Evolutionary conservation across 371 early-diverging fungal species (phyloP).

Genomic region (Vavraia culicis): DNA sequence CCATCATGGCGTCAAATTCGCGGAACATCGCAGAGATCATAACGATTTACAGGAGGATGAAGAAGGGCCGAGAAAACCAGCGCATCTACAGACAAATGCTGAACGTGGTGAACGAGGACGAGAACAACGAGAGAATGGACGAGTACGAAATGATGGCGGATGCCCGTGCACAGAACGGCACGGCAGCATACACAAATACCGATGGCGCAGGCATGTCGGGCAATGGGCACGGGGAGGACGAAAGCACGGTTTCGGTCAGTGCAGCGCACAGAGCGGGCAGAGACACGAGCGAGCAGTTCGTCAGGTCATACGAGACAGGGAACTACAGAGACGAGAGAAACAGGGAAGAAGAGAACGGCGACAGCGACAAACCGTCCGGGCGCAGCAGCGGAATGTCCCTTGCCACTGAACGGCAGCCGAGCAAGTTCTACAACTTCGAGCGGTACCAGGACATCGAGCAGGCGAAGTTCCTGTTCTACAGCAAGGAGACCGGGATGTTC

Average conservation of each 20-base stretch:
- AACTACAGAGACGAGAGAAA: conserved; percentile 5
- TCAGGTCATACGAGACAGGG: conserved; percentile 3
- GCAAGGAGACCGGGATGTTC: conserved; percentile 18
- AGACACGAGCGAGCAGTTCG: no score
- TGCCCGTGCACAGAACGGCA: no score
- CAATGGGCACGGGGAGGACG: no score
- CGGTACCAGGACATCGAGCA: conserved; percentile 5
- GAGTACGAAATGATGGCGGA: no score
- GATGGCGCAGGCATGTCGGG: no score
- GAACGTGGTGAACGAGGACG: conserved; percentile 5
- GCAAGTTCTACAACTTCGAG: neutral
- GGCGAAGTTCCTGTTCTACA: conserved; percentile 35
- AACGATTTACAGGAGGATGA: conserved; percentile 40
- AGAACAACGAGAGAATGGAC: neutral
- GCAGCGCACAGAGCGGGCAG: no score
- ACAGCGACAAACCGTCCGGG: conserved; percentile 2
- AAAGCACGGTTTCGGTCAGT: no score
- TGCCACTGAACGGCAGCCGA: no score
- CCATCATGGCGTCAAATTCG: neutral
- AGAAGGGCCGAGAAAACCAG: conserved; percentile 33
- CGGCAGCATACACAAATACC: no score
- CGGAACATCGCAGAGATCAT: conserved; percentile 32
- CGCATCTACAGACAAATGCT: conserved; percentile 19
- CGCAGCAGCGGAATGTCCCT: no score
- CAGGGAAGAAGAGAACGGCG: neutral